Base-by-base conservation (phyloP, 345 rosid genomes). In the Ceriops zippeliana region DNA sequence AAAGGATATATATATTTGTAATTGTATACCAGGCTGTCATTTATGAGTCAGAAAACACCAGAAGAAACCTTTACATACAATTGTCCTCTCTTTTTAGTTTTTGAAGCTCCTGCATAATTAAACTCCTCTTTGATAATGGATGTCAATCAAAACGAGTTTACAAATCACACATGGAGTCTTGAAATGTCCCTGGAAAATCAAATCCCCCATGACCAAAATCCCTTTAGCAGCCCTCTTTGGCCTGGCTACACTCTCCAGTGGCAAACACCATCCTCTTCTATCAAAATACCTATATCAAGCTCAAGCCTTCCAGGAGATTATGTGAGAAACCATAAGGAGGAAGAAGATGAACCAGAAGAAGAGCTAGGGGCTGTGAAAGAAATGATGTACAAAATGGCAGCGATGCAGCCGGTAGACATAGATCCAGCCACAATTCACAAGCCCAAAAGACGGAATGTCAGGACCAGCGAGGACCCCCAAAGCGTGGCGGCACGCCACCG, bases 351-450 rank as follows among this genome's bases (percentile, higher is more conserved):
- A 47, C 83, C 81, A 0, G 82, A 87, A 24, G 99, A 95, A 46
- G 93, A 95, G 76, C 84, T 95, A 0, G 86, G 93, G 58, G 90
- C 98, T 68, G 83, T 86, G 96, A 96, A 92, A 69, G 99, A 96
- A 77, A 92, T 92, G 99, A 84, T 92, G 98, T 96, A 87, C 85
- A 90, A 82, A 75, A 90, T 96, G 8, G 97, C 99, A 0, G 90
- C 86, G 73, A 90, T 96, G 98, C 99, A 92, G 67, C 95, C 99
- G 0, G 95, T 96, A 0, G 97, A 92, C 77, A 87, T 96, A 58
- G 99, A 96, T 65, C 99, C 97, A 0, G 82, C 86, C 26, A 87
- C 90, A 2, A 76, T 92, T 62, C 83, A 78, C 17, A 95, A 83
- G 75, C 99, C 99, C 0, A 90, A 87, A 72, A 84, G 99, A 63